Base-by-base conservation (phyloP, 129 eudicot species). In the Scalesia atractyloides region DNA sequence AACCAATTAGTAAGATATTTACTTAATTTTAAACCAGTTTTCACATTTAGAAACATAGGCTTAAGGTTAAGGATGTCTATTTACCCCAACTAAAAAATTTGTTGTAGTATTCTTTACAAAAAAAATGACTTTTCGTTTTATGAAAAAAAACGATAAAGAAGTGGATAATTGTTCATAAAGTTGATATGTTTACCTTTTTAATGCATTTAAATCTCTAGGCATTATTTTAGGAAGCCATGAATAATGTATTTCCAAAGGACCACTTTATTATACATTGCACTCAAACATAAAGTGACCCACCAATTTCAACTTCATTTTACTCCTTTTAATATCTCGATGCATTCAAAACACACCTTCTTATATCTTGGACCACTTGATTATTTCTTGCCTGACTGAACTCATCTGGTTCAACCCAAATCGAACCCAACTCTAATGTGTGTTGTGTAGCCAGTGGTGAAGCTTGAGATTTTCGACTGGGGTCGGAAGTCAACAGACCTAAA, bases 321-420 rank as follows among this genome's bases (percentile, higher is more conserved):
- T 69, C 70, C 64, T 69, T 69, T 44, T 68, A 50, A 77, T 69
- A 48, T 60, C 64, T 77, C 37, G 81, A 59, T 65, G 70, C 34
- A 61, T 77, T 77, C 64, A 60, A 59, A 60, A 48, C 64, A 69
- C 76, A 60, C 46, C 61, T 76, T 76, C 70, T 62, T 34, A 77
- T 69, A 48, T 77, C 70, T 50, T 34, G 81, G 81, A 77, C 76
- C 76, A 69, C 70, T 77, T 22, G 3, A 6, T 22, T 33, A 16
- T 36, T 34, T 9, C 20, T 56, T 56, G 62, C 9, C 33, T 0
- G 4, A 2, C 20, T 30, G 3, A 61, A 59, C 17, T 41, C 37
- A 64, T 19, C 34, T 0, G 43, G 61, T 13, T n/a, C 41, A 5
- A 20, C 48, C 51, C 54, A 36, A 64, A 19, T 46, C 26, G 10